A percentile compares a stretch with the other conserved stretches of the same genome.
phyloP scores from a whole-genome alignment of 2,329 filamentous ascomycete genomes.

The Alternaria angustiovoidea region DNA sequence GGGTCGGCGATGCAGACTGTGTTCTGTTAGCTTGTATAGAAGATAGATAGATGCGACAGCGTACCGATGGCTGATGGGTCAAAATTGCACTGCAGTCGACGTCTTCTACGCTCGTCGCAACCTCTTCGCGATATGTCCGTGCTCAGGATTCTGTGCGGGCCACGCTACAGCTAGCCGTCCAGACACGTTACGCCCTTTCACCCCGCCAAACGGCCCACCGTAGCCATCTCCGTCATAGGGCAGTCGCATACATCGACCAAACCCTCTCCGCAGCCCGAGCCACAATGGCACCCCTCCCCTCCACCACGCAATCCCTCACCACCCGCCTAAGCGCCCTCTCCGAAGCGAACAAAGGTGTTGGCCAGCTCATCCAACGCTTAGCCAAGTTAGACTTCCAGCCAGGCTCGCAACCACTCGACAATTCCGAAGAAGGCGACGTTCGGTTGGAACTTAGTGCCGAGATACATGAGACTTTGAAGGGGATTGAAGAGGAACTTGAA shows the following conservation, averaged over 20 bases:
- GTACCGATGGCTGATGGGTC: background rate
- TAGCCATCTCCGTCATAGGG: constrained; percentile 43
- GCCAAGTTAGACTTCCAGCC: constrained; percentile 67
- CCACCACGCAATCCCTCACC: constrained; percentile 53
- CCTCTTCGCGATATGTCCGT: constrained; percentile 28
- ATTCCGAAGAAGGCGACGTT: constrained; percentile 67
- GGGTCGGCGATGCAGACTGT: background rate
- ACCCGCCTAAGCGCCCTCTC: constrained; percentile 62
- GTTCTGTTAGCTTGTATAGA: background rate
- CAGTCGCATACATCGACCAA: constrained; percentile 31
- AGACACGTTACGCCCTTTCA: constrained; percentile 22
- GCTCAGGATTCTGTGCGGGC: constrained; percentile 24
- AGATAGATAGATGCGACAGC: background rate
- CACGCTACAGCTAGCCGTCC: constrained; percentile 23
- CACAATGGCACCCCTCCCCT: constrained; percentile 47
- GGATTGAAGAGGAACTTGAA: constrained; percentile 84
- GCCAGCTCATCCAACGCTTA: constrained; percentile 64
- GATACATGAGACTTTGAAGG: constrained; percentile 79
- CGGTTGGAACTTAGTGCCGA: constrained; percentile 79
- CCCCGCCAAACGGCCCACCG: constrained; percentile 32
- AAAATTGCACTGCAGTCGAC: constrained; percentile 3
- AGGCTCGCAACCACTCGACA: constrained; percentile 67
- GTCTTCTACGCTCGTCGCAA: constrained; percentile 2
- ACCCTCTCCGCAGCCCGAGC: constrained; percentile 35
- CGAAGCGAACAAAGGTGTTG: constrained; percentile 61